Percentiles rank a stretch among this genome's conserved stretches.
These are phyloP conservation scores for Arachis monticola DNA, from an alignment of 331 rosid species.

Conservation along the genomic window DNA sequence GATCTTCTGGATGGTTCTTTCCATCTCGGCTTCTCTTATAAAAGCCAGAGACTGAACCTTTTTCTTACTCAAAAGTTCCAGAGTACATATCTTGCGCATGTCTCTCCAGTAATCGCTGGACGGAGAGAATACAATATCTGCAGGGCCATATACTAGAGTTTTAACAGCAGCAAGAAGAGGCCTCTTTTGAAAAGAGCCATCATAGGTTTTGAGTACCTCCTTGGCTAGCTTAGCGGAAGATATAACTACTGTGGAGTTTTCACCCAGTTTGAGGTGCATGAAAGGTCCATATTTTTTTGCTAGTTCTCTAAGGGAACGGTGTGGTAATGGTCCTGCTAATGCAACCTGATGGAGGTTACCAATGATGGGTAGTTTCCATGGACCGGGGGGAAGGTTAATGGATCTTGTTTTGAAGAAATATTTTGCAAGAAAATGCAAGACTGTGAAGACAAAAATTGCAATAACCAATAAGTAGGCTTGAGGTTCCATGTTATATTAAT, in stretches of 20 bases:
- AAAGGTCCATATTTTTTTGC: slow-evolving; percentile 21
- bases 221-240: slow-evolving; percentile 23
- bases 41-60: slow-evolving; percentile 44
- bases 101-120: slow-evolving; percentile 51
- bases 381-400: not conserved
- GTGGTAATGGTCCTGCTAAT: slow-evolving; percentile 32
- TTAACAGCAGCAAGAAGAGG: not conserved
- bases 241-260: slow-evolving; percentile 3
- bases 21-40: slow-evolving; percentile 47
- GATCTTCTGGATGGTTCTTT: slow-evolving; percentile 18
- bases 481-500: too few relatives aligned
- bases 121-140: slow-evolving; percentile 40
- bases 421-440: too few relatives aligned
- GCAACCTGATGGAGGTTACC: slow-evolving; percentile 40
- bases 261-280: slow-evolving; percentile 41
- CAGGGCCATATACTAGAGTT: slow-evolving; percentile 1
- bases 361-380: slow-evolving; percentile 10
- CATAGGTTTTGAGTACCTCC: slow-evolving; percentile 31
- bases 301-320: not conserved
- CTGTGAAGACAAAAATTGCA: too few relatives aligned
- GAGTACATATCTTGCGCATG: slow-evolving; percentile 34
- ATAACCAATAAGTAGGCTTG: too few relatives aligned
- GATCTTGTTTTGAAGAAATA: too few relatives aligned
- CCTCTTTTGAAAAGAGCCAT: slow-evolving; percentile 29
- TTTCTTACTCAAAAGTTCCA: slow-evolving; percentile 30